Conservation (phyloP, 441 rosid species). For the Pelargonium cotyledonis region DNA sequence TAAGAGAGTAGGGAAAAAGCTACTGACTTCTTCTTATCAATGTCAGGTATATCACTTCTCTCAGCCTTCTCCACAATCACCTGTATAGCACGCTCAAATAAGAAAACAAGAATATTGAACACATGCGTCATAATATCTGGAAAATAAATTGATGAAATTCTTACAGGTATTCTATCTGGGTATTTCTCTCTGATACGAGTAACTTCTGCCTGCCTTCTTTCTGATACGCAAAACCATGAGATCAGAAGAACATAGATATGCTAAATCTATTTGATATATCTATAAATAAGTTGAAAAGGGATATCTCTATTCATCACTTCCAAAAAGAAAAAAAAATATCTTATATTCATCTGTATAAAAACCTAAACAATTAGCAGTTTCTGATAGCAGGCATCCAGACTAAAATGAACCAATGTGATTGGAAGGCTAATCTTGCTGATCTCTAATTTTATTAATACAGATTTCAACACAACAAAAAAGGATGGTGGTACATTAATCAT, state of each 20-base stretch:
- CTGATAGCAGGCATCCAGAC: not conserved
- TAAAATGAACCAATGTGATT: not conserved
- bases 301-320: too few relatives aligned
- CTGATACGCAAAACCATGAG: conserved; percentile 21
- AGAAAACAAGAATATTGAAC: not conserved
- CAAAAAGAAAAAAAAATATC: too few relatives aligned
- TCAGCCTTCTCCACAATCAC: conserved; percentile 51
- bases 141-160: conserved; percentile 3
- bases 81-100: conserved; percentile 19
- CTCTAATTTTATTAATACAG: not conserved
- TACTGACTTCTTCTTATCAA: conserved; percentile 48
- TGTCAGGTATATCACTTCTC: conserved; percentile 42
- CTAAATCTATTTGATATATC: not conserved
- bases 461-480: not conserved
- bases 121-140: not conserved
- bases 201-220: conserved; percentile 52
- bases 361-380: not conserved
- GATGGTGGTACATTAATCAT: not conserved
- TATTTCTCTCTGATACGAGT: conserved; percentile 53
- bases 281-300: not conserved
- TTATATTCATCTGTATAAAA: too few relatives aligned
- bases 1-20: not conserved
- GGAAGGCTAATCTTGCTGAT: too few relatives aligned
- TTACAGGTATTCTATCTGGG: conserved; percentile 59
- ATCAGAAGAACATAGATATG: conserved; percentile 7